Base-by-base conservation (phyloP, 768 basidiomycete genomes). In the Pulveroboletus ravenelii region DNA sequence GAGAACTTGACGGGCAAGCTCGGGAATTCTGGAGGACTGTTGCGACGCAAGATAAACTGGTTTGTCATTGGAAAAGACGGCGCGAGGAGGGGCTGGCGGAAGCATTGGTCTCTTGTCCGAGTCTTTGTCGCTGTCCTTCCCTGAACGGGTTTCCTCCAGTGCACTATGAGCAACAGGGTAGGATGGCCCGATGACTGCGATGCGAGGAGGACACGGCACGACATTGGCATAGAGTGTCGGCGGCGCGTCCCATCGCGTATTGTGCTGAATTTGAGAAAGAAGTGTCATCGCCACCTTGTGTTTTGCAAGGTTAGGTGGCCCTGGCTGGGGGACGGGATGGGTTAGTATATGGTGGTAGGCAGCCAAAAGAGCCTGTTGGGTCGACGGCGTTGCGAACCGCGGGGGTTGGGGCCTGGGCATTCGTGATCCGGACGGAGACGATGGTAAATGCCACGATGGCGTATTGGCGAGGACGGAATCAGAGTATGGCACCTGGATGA, bases 271-370 rank as follows among this genome's bases (percentile, higher is more conserved):
- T 46, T 84, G 78, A 0, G 73, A 63, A 32, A 89, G 74, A 9
- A 90, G 70, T 0, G 83, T 75, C 78, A 89, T 81, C 5, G 85
- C 82, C n/a, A 89, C 82, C 60, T 81, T 82, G 69, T 90, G 87
- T 39, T 85, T 78, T 5, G 80, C 69, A 29, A 82, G 81, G 47
- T 80, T 87, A 3, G 80, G 69, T 10, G 78, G 58, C 6, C 72
- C 71, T 0, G 74, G 70, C 46, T 75, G 63, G 0, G 80, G 70
- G 0, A 83, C 78, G 1, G 85, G 84, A 56, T 89, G 81, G 0
- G 84, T 88, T 44, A 89, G 76, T 52, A 89, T 84, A 56, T 89
- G 83, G 55, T 87, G 89, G 60, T 87, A 89, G 6, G 85, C 87
- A 12, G 74, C 71, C 38, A 87, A 64, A 29, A 89, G 77, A 1